Conservation (phyloP, 345 rosid genomes). For the Nasturtium officinale region DNA sequence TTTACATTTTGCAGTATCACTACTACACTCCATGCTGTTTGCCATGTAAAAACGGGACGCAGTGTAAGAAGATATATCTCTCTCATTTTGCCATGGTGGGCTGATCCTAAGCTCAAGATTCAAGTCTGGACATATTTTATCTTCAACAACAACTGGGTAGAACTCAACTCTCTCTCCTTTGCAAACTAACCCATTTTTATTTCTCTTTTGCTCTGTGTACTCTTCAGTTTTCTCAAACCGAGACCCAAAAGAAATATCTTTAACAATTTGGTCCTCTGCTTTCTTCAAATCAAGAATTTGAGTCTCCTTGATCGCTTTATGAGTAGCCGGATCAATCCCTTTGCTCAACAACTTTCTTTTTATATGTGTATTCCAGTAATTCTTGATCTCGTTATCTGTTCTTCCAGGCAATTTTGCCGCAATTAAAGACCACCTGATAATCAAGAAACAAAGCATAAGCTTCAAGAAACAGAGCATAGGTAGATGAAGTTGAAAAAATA, state of each 20-base stretch:
- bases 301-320: slow-evolving; percentile 55
- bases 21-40: slow-evolving; percentile 62
- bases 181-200: slow-evolving; percentile 38
- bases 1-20: slow-evolving; percentile 42
- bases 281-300: slow-evolving; percentile 12
- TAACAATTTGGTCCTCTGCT: slow-evolving; percentile 23
- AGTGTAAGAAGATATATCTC: slow-evolving; percentile 41
- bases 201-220: slow-evolving; percentile 4
- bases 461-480: neutral
- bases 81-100: slow-evolving; percentile 59
- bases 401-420: slow-evolving; percentile 84
- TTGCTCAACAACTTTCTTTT: slow-evolving; percentile 72
- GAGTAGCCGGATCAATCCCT: slow-evolving; percentile 82
- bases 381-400: slow-evolving; percentile 85
- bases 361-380: slow-evolving; percentile 86
- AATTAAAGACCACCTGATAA: slow-evolving; percentile 71
- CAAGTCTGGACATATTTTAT: slow-evolving; percentile 70
- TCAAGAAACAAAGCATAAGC: neutral
- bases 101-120: slow-evolving; percentile 87
- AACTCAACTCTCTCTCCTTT: slow-evolving; percentile 49
- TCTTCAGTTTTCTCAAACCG: slow-evolving; percentile 18
- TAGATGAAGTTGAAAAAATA: neutral
- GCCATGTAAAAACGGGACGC: slow-evolving; percentile 57
- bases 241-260: slow-evolving; percentile 29
- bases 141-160: slow-evolving; percentile 48